Conservation (phyloP, 352 stramenopile genomes). For the Plasmopara viticola region DNA sequence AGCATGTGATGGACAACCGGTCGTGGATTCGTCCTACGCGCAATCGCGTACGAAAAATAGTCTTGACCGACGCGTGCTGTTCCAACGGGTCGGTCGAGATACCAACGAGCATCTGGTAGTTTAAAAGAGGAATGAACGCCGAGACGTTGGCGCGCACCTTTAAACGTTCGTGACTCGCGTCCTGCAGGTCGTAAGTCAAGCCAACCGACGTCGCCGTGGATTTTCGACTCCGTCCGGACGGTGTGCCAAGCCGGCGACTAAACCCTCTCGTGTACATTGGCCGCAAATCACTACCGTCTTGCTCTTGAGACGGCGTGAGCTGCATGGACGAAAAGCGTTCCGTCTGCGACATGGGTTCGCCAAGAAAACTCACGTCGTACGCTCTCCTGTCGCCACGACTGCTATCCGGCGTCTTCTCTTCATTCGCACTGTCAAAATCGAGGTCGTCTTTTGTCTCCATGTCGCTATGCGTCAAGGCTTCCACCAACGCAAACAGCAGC, state of each 20-base stretch:
- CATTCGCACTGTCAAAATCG: constrained; percentile 25
- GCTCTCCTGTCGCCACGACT: constrained; percentile 15
- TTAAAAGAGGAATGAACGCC: constrained; percentile 52
- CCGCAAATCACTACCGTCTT: constrained; percentile 40
- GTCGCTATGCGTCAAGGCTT: constrained; percentile 56
- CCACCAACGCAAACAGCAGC: constrained; percentile 73
- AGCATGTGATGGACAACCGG: constrained; percentile 55
- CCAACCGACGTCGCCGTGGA: constrained; percentile 64
- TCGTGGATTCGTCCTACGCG: constrained; percentile 74
- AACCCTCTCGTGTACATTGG: constrained; percentile 70
- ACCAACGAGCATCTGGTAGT: constrained; percentile 65
- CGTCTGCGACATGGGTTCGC: constrained; percentile 30
- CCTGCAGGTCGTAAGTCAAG: constrained; percentile 24
- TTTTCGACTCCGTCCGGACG: constrained; percentile 54
- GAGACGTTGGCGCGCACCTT: constrained; percentile 41
- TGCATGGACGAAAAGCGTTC: constrained; percentile 64
- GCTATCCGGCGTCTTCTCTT: constrained; percentile 28
- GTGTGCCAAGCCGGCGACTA: constrained; percentile 39
- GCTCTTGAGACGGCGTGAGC: constrained; percentile 47
- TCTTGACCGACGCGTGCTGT: constrained; percentile 32
- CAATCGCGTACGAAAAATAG: constrained; percentile 56
- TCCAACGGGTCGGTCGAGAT: constrained; percentile 45
- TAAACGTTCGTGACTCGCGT: constrained; percentile 27
- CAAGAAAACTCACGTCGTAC: constrained; percentile 29
- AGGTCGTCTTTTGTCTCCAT: constrained; percentile 20